These are phyloP conservation scores for Liquidambar formosana DNA, from an alignment of 164 flowering plant genomes.

Conservation along the genomic window DNA sequence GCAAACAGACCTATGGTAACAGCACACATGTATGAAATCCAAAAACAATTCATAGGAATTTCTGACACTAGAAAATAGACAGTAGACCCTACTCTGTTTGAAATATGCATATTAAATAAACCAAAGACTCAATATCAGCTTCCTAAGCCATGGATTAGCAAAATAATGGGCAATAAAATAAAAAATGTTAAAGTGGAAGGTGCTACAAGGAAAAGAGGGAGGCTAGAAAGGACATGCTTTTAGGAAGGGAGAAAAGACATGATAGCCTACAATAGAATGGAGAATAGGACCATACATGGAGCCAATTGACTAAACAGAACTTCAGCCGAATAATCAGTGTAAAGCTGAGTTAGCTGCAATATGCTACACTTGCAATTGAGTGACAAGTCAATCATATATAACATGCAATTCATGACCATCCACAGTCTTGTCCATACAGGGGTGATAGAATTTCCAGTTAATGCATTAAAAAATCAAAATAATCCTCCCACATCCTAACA, in stretches of 20 bases:
- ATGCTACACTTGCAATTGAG: no score
- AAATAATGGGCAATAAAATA: not conserved
- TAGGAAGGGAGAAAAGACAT: not conserved
- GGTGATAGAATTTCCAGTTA: no score
- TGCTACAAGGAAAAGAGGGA: not conserved
- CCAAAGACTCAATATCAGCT: not conserved
- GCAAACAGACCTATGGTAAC: no score
- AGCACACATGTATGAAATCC: not conserved
- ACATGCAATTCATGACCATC: no score
- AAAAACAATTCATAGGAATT: not conserved
- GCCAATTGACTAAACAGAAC: not conserved
- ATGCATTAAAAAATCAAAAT: no score
- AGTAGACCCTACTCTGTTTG: no score
- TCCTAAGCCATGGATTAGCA: not conserved
- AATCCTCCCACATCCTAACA: no score
- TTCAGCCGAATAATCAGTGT: no score
- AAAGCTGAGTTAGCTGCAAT: no score
- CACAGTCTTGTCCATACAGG: no score
- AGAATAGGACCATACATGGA: not conserved
- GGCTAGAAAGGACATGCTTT: not conserved
- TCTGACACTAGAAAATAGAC: not conserved
- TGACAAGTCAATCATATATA: no score
- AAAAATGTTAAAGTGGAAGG: not conserved
- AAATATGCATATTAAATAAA: not conserved
- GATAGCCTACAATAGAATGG: not conserved